Base-by-base conservation (phyloP, 345 rosid genomes). In the Clarkia xantiana region DNA sequence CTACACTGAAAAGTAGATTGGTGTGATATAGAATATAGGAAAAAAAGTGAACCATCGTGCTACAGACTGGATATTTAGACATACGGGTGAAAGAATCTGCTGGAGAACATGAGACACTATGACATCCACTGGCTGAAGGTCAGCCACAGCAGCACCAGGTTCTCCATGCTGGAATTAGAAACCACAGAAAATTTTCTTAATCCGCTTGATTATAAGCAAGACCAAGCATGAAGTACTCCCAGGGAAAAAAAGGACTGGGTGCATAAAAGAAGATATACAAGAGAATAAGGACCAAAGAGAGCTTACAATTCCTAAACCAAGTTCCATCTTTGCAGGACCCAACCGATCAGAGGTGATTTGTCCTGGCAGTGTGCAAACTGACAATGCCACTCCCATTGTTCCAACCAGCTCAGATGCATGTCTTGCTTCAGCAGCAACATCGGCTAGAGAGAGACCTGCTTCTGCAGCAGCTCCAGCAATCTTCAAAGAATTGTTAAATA, bases 401-500 rank as follows among this genome's bases (percentile, higher is more conserved):
- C 96, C 96, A 62, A 91, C 78, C 75, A 83, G 58, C 78, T 76
- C 93, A 22, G 94, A 78, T 42, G 94, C 94, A 62, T 50, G 75
- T 67, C 75, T 71, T 56, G 96, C 97, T 75, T 90, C 96, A 18
- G 77, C 74, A 42, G 93, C 77, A 71, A 90, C 96, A 51, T 74
- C 77, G 53, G 69, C 66, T 23, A 90, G 89, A 60, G 94, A 74
- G 60, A 79, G 82, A 51, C 96, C 94, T 54, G 81, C 79, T 15
- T 84, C 81, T 38, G 98, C 98, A 34, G 96, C 94, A 59, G 98
- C 98, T 45, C 98, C 98, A 43, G 98, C 98, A 73, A 91, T 72
- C 95, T 67, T 62, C 42, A 64, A 41, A 23, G 47, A 69, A 63
- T 49, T 19, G 54, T 52, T 41, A 67, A 55, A 48, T 42, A 36